These are phyloP conservation scores for Phaseolus coccineus DNA, from an alignment of 331 rosid genomes.

Conservation along the genomic window DNA sequence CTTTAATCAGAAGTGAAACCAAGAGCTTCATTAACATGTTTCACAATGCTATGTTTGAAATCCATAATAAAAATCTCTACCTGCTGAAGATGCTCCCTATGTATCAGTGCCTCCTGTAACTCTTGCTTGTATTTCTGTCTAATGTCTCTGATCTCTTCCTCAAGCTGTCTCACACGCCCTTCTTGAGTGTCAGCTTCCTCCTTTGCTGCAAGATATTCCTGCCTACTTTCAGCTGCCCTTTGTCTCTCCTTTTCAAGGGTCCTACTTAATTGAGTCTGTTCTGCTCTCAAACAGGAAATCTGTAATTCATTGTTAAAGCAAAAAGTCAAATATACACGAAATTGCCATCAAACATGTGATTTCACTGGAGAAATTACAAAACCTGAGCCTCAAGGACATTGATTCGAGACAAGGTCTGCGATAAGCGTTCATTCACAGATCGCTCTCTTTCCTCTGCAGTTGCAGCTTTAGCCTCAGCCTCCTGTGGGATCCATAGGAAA, in stretches of 20 bases:
- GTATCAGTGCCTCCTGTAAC: conserved; percentile 83
- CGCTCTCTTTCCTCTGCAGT: conserved; percentile 98
- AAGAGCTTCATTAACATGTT: conserved; percentile 31
- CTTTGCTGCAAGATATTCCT: conserved; percentile 93
- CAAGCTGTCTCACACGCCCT: conserved; percentile 94
- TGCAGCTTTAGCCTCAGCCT: conserved; percentile 96
- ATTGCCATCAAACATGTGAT: conserved; percentile 35
- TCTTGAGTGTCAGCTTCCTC: conserved; percentile 99
- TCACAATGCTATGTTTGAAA: conserved; percentile 29
- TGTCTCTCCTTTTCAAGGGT: conserved; percentile 98
- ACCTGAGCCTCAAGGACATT: conserved; percentile 99
- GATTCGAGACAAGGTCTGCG: conserved; percentile 94
- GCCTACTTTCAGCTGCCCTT: conserved; percentile 98
- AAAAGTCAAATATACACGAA: conserved; percentile 39
- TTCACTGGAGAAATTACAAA: conserved; percentile 47
- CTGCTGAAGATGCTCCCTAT: conserved; percentile 91
- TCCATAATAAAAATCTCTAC: conserved; percentile 58
- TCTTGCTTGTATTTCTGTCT: conserved; percentile 92
- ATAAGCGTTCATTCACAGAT: conserved; percentile 88
- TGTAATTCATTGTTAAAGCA: conserved; percentile 53
- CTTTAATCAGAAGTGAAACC: conserved; percentile 36
- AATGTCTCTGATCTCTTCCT: conserved; percentile 77
- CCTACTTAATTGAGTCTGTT: conserved; percentile 88
- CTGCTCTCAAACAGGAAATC: conserved; percentile 98
- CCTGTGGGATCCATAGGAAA: conserved; percentile 65